Percentiles rank a stretch among this genome's conserved stretches.
Evolutionary conservation across 2,329 filamentous ascomycete genomes (phyloP).

Genomic region (Polychaeton citri): DNA sequence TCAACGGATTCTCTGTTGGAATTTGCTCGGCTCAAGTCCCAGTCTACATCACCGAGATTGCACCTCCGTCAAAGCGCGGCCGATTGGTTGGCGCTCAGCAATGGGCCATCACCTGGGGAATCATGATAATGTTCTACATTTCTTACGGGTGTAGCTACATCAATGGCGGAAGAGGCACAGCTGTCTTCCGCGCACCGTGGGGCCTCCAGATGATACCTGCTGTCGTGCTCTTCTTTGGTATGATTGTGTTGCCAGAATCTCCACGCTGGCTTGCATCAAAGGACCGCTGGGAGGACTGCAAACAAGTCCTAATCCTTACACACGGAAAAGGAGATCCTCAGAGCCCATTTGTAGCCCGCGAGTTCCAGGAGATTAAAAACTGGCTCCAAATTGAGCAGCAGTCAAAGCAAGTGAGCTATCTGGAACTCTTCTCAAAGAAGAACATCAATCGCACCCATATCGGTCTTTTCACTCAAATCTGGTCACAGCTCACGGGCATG

Average conservation of each 20-base stretch:
- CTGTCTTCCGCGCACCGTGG: constrained; percentile 40
- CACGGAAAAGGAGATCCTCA: constrained; percentile 25
- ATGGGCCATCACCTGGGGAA: constrained; percentile 53
- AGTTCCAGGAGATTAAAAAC: constrained; percentile 60
- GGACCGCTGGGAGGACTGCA: constrained; percentile 31
- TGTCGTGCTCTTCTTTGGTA: constrained; percentile 23
- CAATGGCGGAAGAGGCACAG: constrained; percentile 22
- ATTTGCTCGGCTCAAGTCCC: constrained; percentile 57
- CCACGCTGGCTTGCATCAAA: constrained; percentile 32
- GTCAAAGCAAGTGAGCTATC: constrained; percentile 55
- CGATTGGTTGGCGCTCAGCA: constrained; percentile 58
- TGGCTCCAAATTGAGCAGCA: constrained; percentile 55
- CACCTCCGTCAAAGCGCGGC: constrained; percentile 43
- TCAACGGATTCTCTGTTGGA: constrained; percentile 59
- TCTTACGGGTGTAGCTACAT: constrained; percentile 50
- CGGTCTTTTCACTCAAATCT: constrained; percentile 58
- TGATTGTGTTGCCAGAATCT: constrained; percentile 30
- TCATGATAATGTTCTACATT: constrained; percentile 55
- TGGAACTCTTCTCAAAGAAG: constrained; percentile 55
- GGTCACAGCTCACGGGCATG: constrained; percentile 63
- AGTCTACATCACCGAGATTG: constrained; percentile 50
- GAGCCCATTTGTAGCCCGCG: constrained; percentile 45
- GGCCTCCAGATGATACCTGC: constrained; percentile 29
- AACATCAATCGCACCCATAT: constrained; percentile 60
- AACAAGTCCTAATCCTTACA: constrained; percentile 28